Conservation (phyloP, 306 rosid genomes). For the Medicago lupulina region DNA sequence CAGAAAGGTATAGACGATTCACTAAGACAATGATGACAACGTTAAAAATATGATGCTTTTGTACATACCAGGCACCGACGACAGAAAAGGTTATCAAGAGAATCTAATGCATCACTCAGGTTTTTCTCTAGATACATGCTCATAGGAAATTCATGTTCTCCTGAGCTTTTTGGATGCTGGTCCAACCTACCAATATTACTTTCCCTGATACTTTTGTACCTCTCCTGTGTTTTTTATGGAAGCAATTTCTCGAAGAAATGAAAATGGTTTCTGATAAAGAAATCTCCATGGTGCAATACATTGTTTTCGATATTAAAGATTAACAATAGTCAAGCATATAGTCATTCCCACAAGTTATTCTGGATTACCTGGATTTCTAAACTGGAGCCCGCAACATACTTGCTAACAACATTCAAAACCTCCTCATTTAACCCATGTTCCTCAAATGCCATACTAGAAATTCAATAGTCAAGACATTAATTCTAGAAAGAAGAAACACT, state of each 20-base stretch:
- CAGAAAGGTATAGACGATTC: slow-evolving; percentile 42
- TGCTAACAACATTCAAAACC: slow-evolving; percentile 67
- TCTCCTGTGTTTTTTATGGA: slow-evolving; percentile 63
- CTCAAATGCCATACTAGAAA: slow-evolving; percentile 79
- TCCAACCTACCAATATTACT: slow-evolving; percentile 50
- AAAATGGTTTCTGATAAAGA: slow-evolving; percentile 26
- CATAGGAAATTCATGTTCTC: slow-evolving; percentile 49
- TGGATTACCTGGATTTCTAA: slow-evolving; percentile 79
- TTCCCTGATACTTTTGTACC: slow-evolving; percentile 71
- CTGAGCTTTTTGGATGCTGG: slow-evolving; percentile 51
- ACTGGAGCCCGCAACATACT: slow-evolving; percentile 73
- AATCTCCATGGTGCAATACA: slow-evolving; percentile 23
- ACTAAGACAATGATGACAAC: slow-evolving; percentile 33
- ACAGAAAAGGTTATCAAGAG: slow-evolving; percentile 95
- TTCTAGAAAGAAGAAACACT: slow-evolving; percentile 32
- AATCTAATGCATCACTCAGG: slow-evolving; percentile 85
- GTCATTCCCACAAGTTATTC: slow-evolving; percentile 22
- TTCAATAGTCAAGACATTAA: slow-evolving; percentile 36
- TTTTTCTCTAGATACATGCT: slow-evolving; percentile 76
- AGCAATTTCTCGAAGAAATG: slow-evolving; percentile 28
- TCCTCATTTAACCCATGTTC: slow-evolving; percentile 84
- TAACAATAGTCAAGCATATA: slow-evolving; percentile 42
- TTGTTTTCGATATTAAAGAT: slow-evolving; percentile 19
- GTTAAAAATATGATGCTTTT: slow-evolving; percentile 38
- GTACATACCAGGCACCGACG: slow-evolving; percentile 87